Evolutionary conservation across 352 stramenopile species (phyloP), one percentile per base, ranked within the genome.

Genomic region (Pythium dissimile): DNA sequence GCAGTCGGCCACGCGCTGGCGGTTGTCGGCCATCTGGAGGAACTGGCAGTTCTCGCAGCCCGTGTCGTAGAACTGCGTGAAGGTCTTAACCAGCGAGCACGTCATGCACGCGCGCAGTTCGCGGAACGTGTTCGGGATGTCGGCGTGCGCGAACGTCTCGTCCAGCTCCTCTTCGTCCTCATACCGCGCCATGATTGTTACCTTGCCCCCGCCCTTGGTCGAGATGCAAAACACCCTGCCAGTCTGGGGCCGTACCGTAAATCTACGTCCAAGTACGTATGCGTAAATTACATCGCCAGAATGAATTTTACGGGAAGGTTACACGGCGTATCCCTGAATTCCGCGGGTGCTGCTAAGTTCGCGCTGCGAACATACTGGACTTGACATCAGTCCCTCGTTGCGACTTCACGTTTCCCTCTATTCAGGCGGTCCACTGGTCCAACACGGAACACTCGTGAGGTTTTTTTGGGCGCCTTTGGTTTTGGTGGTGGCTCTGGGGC

Each of bases 41-140:
- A 95, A 92, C 44, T 77, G 71, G 65, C 85, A 95, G 72, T 95
- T 95, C 65, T 95, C 85, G 67, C 85, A 95, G 58, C 85, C 85
- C 54, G 79, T 91, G 69, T 95, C 85, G 71, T 95, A 95, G 67
- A 95, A 95, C 70, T 95, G 85, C 64, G 83, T 92, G 67, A 93
- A 95, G 11, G 83, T 92, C 73, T 95, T 95, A 62, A 95, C 71
- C 42, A 95, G 77, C 41, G 85, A 95, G 71, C 85, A 95, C 47
- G 82, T 92, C 83, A 95, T 92, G 61, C 85, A 95, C 44, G 85
- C 85, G 46, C 85, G 83, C 44, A 95, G 74, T 64, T 95, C 83
- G 32, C 85, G 83, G 70, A 95, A 95, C 20, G 81, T 92, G 68
- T 88, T 92, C 54, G 85, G 85, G 64, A 95, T 93, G 62, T 95